These are phyloP conservation scores for Nemania sp. DNA, from an alignment of 2,329 filamentous ascomycete genomes.

Conservation along the genomic window DNA sequence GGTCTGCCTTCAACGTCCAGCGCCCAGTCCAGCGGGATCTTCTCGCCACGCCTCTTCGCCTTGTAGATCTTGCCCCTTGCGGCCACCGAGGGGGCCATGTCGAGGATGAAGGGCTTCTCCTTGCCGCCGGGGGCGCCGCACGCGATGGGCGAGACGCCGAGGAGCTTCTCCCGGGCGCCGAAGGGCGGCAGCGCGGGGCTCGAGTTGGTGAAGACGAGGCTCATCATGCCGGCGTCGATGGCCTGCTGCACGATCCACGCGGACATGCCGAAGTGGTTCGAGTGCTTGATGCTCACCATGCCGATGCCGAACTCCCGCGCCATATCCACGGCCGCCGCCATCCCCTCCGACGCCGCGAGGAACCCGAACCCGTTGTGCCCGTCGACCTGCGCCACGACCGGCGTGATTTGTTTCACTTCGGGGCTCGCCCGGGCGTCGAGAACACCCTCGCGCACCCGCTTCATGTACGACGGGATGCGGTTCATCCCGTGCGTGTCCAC, in stretches of 20 bases:
- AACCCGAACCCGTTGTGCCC: constrained; percentile 77
- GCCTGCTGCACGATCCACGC: constrained; percentile 81
- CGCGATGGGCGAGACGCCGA: constrained; percentile 75
- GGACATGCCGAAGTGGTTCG: constrained; percentile 83
- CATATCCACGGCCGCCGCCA: constrained; percentile 68
- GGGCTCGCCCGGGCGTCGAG: constrained; percentile 65
- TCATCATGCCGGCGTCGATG: constrained; percentile 71
- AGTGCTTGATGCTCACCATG: constrained; percentile 74
- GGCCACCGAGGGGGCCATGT: constrained; percentile 72
- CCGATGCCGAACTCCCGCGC: constrained; percentile 70
- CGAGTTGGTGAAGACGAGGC: constrained; percentile 71
- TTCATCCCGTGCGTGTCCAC: constrained; percentile 81
- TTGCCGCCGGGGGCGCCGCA: constrained; percentile 71
- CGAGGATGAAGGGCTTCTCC: constrained; percentile 68
- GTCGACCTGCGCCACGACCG: constrained; percentile 69
- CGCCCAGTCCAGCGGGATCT: constrained; percentile 75
- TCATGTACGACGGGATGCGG: constrained; percentile 76
- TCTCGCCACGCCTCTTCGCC: constrained; percentile 66
- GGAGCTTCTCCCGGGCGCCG: constrained; percentile 68
- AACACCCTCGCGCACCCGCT: constrained; percentile 70
- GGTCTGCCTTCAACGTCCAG: constrained; percentile 68
- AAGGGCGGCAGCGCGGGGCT: constrained; percentile 73
- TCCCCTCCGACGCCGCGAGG: constrained; percentile 67
- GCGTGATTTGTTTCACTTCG: constrained; percentile 63
- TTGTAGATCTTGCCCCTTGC: constrained; percentile 76